These are phyloP conservation scores for Diplodia sapinea DNA, from an alignment of 2,329 filamentous ascomycete species.

Conservation along the genomic window DNA sequence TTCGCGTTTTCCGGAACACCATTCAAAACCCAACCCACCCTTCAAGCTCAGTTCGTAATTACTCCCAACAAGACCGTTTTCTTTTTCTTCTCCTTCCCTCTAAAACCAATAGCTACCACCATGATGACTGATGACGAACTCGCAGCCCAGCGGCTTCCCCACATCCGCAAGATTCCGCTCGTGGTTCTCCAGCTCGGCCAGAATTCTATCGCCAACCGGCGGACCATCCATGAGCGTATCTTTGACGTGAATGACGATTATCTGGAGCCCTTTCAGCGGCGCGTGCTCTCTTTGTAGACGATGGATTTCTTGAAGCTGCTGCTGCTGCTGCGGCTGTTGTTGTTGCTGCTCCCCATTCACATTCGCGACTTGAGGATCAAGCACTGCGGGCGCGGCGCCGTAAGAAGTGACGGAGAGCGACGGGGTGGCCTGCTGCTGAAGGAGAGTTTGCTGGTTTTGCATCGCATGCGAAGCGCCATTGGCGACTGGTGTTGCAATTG, in stretches of 20 bases:
- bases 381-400: not conserved
- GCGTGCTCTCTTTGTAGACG: not conserved
- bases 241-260: constrained; percentile 94
- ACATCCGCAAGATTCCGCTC: constrained; percentile 55
- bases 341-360: constrained; percentile 1
- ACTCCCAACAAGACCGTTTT: not conserved
- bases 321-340: not conserved
- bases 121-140: constrained; percentile 73
- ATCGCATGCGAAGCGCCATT: not conserved
- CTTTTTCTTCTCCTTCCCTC: not conserved
- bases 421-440: not conserved
- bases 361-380: not conserved
- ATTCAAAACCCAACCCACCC: not conserved
- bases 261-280: constrained; percentile 73
- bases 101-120: constrained; percentile 65
- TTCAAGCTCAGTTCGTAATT: not conserved
- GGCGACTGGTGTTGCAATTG: not conserved
- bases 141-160: constrained; percentile 72
- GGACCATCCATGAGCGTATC: constrained; percentile 78
- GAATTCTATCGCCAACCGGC: constrained; percentile 67
- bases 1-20: constrained; percentile 2
- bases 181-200: constrained; percentile 70
- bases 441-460: constrained; percentile 5
- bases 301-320: not conserved
- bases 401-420: constrained; percentile 8